Percentiles rank a stretch among this genome's conserved stretches.
Evolutionary conservation across 169 alveolate species (phyloP).

Genomic region (Cryptosporidium canis): DNA sequence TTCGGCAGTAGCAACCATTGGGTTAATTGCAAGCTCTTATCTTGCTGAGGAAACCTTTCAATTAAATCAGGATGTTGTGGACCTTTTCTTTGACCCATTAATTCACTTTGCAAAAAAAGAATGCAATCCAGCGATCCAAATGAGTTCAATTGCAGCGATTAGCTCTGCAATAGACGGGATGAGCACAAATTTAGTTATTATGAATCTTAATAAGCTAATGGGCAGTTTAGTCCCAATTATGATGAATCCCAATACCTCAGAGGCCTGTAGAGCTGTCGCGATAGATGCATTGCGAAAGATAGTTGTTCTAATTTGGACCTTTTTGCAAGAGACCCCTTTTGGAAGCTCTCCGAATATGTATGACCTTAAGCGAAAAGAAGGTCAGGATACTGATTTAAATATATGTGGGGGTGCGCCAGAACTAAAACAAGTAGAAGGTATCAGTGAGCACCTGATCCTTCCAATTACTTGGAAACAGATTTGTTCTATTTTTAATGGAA

Average conservation of each 20-base stretch:
- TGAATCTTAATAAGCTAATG: conserved; percentile 41
- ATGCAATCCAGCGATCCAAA: conserved; percentile 35
- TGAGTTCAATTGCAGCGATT: conserved; percentile 56
- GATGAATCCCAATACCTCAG: conserved; percentile 56
- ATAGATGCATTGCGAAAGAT: conserved; percentile 49
- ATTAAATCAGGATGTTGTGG: conserved; percentile 48
- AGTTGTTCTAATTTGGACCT: conserved; percentile 53
- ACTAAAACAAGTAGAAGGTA: neutral
- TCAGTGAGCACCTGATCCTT: neutral
- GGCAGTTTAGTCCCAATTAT: conserved; percentile 24
- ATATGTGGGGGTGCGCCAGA: neutral
- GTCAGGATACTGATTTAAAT: neutral
- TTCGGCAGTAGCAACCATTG: conserved; percentile 52
- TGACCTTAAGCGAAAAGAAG: neutral
- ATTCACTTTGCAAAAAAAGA: conserved; percentile 34
- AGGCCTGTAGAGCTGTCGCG: conserved; percentile 71
- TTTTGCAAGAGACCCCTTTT: conserved; percentile 61
- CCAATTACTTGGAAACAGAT: conserved; percentile 71
- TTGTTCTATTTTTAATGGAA: neutral
- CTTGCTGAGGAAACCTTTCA: conserved; percentile 52
- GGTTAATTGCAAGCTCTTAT: conserved; percentile 2
- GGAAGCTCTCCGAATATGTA: conserved; percentile 65
- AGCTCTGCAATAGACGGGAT: conserved; percentile 69
- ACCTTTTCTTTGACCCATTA: conserved; percentile 59
- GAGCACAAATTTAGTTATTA: conserved; percentile 32